Evolutionary conservation across 2,329 filamentous ascomycete genomes (phyloP), one percentile per base, ranked within the genome.

Genomic region (Huntiella decipiens): DNA sequence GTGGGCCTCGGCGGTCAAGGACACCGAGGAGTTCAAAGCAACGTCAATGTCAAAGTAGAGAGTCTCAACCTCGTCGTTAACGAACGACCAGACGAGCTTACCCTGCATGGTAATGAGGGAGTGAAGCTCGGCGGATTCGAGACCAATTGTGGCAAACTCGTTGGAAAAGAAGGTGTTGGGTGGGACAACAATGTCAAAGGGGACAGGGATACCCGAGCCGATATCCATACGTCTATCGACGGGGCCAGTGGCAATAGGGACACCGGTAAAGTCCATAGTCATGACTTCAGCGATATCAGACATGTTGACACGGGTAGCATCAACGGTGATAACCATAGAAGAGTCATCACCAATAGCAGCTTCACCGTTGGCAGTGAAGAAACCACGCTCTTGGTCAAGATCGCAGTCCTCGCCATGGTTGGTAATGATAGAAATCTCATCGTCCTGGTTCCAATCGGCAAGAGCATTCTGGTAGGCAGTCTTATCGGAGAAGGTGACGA

Each of bases 21-120:
- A 58, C 2, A 67, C 51, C 33, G 59, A 56, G 2, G 61, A 58
- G 12, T 55, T 56, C 43, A 66, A 55, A 15, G 54, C 52, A 16
- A 63, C 56, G 47, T 65, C 62, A 50, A 67, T 57, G 51, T 67
- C 63, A 38, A 67, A 62, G 53, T 60, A 62, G 5, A 67, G 56
- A 15, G 57, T 34, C 10, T 43, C 22, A 8, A 43, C 40, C 31
- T 33, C 34, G 7, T 13, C n/a, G 2, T 31, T 15, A 3, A 34
- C 5, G 31, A 43, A 43, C 12, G 40, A 38, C 34, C 37, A 44
- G 17, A 33, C 55, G n/a, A 67, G 56, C 48, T 60, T 60, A 28
- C 64, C 64, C 1, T 62, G 64, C 37, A 67, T 60, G n/a, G 60
- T 60, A 35, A 64, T 54, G 10, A 55, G 56, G 16, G 60, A 55